phyloP scores from a whole-genome alignment of 768 basidiomycete genomes.

The Scleroderma bovista region DNA sequence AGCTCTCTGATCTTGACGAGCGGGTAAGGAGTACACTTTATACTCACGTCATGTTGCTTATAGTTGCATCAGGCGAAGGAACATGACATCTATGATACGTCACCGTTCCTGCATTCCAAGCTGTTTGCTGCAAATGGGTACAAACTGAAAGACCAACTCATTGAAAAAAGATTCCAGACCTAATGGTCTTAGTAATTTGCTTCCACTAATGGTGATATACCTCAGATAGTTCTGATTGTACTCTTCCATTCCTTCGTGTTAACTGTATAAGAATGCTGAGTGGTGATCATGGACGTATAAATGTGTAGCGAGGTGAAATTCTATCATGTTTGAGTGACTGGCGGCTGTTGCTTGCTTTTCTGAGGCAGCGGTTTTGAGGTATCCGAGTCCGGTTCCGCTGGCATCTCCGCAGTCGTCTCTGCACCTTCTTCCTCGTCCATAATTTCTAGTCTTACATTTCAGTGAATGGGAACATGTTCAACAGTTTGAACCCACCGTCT shows the following conservation, averaged over 20 bases:
- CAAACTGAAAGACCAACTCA: constrained; percentile 53
- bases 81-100: constrained; percentile 89
- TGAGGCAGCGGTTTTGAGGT: constrained; percentile 2
- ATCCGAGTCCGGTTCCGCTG: constrained; percentile 3
- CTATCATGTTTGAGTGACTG: constrained; percentile 10
- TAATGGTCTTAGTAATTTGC: background rate
- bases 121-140: constrained; percentile 90
- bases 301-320: constrained; percentile 12
- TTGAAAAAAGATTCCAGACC: constrained; percentile 67
- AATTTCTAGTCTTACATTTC: constrained; percentile 42
- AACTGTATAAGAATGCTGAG: constrained; percentile 16
- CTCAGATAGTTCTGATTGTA: too few species aligned
- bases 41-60: constrained; percentile 7
- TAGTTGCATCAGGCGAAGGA: constrained; percentile 72
- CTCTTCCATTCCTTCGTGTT: background rate
- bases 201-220: background rate
- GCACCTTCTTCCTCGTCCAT: constrained; percentile 50
- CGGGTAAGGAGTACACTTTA: constrained; percentile 49
- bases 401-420: background rate
- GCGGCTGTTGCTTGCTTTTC: constrained; percentile 6
- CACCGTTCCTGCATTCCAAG: constrained; percentile 79
- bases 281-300: constrained; percentile 22
- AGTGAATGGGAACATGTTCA: background rate
- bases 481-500: constrained; percentile 56
- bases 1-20: constrained; percentile 78